These are phyloP conservation scores for Ceratobasidium sp. DNA, from an alignment of 1,284 basidiomycete genomes.

Conservation along the genomic window DNA sequence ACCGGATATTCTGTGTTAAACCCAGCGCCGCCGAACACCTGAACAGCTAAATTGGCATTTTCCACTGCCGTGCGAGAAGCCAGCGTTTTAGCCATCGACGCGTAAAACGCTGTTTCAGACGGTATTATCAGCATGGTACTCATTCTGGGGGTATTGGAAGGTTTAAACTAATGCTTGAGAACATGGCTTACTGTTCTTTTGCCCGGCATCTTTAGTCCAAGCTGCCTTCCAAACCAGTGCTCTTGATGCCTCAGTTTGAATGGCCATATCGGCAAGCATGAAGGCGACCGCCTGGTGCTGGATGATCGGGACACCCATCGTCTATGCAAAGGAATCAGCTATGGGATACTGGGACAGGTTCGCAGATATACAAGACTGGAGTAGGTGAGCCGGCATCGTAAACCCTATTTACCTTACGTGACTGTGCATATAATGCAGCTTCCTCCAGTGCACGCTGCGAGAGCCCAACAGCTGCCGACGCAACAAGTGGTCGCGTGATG, in stretches of 20 bases:
- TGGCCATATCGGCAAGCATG: constrained; percentile 70
- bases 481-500: constrained; percentile 64
- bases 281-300: constrained; percentile 67
- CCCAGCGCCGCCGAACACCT: constrained; percentile 62
- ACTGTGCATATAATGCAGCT: constrained; percentile 66
- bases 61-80: constrained; percentile 61
- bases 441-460: constrained; percentile 66
- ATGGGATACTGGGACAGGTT: constrained; percentile 13
- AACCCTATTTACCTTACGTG: constrained; percentile 60
- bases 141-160: background rate
- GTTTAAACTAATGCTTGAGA: background rate
- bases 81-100: constrained; percentile 66
- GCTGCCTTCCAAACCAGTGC: constrained; percentile 65
- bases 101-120: constrained; percentile 60
- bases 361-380: background rate
- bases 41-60: constrained; percentile 64
- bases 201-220: constrained; percentile 64
- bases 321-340: no score
- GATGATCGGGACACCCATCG: constrained; percentile 68
- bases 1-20: constrained; percentile 68
- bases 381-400: background rate
- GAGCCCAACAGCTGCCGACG: constrained; percentile 65
- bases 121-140: no score
- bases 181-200: constrained; percentile 60
- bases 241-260: constrained; percentile 62